Percentiles rank a stretch among this genome's conserved stretches.
Evolutionary conservation across 345 rosid genomes (phyloP).

Genomic region (Salix caprea): DNA sequence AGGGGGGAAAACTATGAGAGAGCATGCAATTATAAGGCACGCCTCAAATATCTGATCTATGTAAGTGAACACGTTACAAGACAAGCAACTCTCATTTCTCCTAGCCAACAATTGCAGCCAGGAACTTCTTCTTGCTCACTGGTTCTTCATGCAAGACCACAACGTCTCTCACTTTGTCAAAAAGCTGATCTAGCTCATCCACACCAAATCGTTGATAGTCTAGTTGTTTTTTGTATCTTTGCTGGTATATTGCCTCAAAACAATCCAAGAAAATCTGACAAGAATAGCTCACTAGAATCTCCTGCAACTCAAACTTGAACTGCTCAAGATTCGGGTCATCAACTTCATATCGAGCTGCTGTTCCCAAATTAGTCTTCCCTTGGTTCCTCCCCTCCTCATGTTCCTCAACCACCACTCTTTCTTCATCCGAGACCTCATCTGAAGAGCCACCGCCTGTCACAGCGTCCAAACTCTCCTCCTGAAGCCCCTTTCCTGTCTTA

Average conservation of each 20-base stretch:
- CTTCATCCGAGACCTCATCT: slow-evolving; percentile 71
- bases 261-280: slow-evolving; percentile 61
- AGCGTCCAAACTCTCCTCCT: slow-evolving; percentile 32
- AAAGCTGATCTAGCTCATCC: slow-evolving; percentile 68
- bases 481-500: slow-evolving; percentile 48
- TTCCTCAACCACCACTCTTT: slow-evolving; percentile 44
- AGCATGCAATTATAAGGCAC: neutral
- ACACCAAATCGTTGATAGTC: slow-evolving; percentile 55
- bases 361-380: slow-evolving; percentile 20
- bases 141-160: slow-evolving; percentile 46
- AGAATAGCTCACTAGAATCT: slow-evolving; percentile 80
- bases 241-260: slow-evolving; percentile 78
- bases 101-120: slow-evolving; percentile 43
- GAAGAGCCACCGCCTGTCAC: slow-evolving; percentile 44
- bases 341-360: slow-evolving; percentile 25
- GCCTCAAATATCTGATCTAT: neutral
- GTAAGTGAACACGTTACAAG: neutral
- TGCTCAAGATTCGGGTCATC: slow-evolving; percentile 41
- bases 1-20: neutral
- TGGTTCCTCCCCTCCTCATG: slow-evolving; percentile 30
- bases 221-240: slow-evolving; percentile 68
- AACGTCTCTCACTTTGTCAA: slow-evolving; percentile 60
- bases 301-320: slow-evolving; percentile 79
- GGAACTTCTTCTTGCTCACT: slow-evolving; percentile 49
- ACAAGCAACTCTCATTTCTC: neutral